Evolutionary conservation across 805 yeast species (phyloP).

Genomic region (Yarrowia alimentaria): DNA sequence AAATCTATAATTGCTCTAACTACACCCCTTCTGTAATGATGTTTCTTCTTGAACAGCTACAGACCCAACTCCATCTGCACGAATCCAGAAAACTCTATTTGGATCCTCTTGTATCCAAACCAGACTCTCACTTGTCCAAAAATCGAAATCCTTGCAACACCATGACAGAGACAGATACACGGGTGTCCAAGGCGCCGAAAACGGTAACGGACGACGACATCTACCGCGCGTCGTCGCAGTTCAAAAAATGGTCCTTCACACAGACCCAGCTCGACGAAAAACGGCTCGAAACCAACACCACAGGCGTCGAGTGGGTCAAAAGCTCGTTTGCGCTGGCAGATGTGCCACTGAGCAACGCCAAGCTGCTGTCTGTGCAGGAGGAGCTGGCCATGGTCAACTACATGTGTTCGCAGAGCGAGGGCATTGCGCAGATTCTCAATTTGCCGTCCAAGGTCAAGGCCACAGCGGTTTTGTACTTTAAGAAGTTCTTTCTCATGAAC

Average conservation of each 20-base stretch:
- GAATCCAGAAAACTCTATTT: no score
- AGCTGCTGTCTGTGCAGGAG: constrained; percentile 62
- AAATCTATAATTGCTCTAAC: no score
- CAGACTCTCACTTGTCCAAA: no score
- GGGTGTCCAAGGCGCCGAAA: background rate
- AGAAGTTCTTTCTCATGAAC: constrained; percentile 73
- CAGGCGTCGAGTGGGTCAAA: constrained; percentile 44
- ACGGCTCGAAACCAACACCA: constrained; percentile 52
- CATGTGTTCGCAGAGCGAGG: constrained; percentile 69
- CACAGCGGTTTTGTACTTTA: constrained; percentile 80
- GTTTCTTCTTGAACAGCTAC: no score
- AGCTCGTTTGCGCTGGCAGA: constrained; percentile 31
- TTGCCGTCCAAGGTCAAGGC: constrained; percentile 86
- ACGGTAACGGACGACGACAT: constrained; percentile 74
- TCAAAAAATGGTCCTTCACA: constrained; percentile 80
- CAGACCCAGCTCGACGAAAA: constrained; percentile 51
- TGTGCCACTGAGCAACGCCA: constrained; percentile 37
- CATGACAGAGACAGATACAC: background rate
- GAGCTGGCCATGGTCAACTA: constrained; percentile 65
- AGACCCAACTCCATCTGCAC: no score
- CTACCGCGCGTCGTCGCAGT: constrained; percentile 84
- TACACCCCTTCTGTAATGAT: no score
- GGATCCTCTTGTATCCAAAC: no score
- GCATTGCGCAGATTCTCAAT: constrained; percentile 67
- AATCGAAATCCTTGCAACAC: no score